Conservation (phyloP, 2,329 filamentous ascomycete species). For the Paradendryphiella salina region DNA sequence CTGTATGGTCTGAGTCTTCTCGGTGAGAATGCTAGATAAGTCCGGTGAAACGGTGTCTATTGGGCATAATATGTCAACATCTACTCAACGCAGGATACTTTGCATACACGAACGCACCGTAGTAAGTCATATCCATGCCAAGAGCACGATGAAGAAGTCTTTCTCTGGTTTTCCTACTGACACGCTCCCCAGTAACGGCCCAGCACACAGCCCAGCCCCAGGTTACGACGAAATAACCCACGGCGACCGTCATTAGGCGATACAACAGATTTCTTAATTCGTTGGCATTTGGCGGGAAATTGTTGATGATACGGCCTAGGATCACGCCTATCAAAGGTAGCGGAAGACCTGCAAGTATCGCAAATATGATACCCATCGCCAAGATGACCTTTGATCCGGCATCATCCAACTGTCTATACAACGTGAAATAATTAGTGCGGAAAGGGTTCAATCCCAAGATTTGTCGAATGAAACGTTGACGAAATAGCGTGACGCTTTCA, state of each 20-base stretch:
- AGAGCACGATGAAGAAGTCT: conserved; percentile 54
- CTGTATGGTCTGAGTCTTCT: conserved; percentile 53
- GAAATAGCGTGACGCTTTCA: conserved; percentile 34
- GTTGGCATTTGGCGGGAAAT: conserved; percentile 54
- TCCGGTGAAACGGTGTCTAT: conserved; percentile 54
- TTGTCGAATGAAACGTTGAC: conserved; percentile 43
- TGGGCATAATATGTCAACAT: not conserved
- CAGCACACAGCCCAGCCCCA: conserved; percentile 56
- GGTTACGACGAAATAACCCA: conserved; percentile 55
- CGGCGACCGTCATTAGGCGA: conserved; percentile 52
- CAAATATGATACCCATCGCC: conserved; percentile 43
- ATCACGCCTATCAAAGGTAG: conserved; percentile 66
- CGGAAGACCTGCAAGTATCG: conserved; percentile 61
- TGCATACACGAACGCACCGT: conserved; percentile 25
- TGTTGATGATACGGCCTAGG: conserved; percentile 55
- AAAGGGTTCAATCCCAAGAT: conserved; percentile 51
- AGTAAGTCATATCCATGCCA: conserved; percentile 57
- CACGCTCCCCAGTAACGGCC: conserved; percentile 55
- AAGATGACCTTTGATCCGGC: conserved; percentile 46
- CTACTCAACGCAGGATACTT: not conserved
- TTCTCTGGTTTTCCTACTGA: conserved; percentile 54
- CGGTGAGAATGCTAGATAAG: conserved; percentile 52
- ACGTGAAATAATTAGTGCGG: conserved; percentile 54
- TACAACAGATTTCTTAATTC: conserved; percentile 49
- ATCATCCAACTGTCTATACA: conserved; percentile 53